phyloP scores from a whole-genome alignment of 139 green algal genomes.

The Volvox reticuliferus region DNA sequence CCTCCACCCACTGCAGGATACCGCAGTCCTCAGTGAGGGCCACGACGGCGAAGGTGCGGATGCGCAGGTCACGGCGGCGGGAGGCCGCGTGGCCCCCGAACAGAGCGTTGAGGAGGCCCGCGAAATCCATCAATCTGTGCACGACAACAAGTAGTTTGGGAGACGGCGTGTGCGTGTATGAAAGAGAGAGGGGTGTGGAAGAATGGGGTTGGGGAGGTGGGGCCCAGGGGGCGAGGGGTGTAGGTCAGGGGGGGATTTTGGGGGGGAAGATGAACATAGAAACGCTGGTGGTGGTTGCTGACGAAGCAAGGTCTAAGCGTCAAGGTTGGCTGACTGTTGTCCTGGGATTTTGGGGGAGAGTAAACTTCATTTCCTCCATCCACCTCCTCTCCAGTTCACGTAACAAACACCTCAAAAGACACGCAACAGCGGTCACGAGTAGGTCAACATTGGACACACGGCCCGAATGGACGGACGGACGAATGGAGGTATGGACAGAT shows the following conservation, averaged over 20 bases:
- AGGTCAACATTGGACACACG: no score
- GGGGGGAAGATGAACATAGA: not conserved
- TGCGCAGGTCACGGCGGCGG: slow-evolving; percentile 80
- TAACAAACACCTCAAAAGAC: no score
- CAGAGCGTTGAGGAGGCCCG: slow-evolving; percentile 50
- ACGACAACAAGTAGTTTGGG: no score
- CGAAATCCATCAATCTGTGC: slow-evolving; percentile 95
- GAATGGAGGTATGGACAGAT: not conserved
- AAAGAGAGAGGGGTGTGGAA: not conserved
- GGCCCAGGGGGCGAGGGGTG: not conserved
- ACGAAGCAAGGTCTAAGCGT: no score
- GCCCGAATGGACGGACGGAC: no score
- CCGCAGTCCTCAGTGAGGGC: slow-evolving; percentile 95
- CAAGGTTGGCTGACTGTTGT: no score
- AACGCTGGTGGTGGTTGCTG: no score
- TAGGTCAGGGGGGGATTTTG: not conserved
- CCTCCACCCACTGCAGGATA: slow-evolving; percentile 80
- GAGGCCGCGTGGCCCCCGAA: slow-evolving; percentile 62
- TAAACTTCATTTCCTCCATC: not conserved
- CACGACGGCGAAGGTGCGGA: slow-evolving; percentile 92
- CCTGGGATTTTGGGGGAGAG: not conserved
- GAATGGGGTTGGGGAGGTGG: not conserved
- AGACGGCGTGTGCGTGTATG: no score
- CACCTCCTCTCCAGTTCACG: not conserved
- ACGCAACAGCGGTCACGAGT: not conserved